Conservation (phyloP, 2,329 filamentous ascomycete species). For the Pseudogymnoascus sp. region DNA sequence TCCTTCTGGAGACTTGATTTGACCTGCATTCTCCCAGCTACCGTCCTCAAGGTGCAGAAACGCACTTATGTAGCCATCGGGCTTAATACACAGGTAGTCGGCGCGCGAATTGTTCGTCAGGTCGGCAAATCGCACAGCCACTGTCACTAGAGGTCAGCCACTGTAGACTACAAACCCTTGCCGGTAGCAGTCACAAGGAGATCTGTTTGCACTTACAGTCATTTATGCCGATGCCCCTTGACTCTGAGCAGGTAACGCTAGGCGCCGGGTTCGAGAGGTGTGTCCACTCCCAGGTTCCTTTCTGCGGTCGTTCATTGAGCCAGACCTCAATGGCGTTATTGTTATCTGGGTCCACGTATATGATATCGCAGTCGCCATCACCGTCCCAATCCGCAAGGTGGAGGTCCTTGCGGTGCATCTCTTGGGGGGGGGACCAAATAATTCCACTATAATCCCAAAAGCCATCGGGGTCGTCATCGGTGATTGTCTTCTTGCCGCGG, state of each 20-base stretch:
- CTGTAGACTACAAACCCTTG: too few relatives aligned
- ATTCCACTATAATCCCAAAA: not conserved
- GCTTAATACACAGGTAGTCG: conserved; percentile 31
- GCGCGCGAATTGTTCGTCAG: conserved; percentile 15
- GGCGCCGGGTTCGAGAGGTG: too few relatives aligned
- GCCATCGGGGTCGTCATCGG: too few relatives aligned
- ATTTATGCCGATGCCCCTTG: conserved; percentile 20
- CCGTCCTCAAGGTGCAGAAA: conserved; percentile 21
- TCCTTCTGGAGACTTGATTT: conserved; percentile 26
- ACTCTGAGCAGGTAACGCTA: too few relatives aligned
- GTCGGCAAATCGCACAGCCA: too few relatives aligned
- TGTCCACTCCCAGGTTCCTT: too few relatives aligned
- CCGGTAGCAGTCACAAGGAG: too few relatives aligned
- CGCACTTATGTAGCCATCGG: conserved; percentile 24
- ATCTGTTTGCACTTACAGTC: too few relatives aligned
- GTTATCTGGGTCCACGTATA: conserved; percentile 25
- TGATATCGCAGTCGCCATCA: conserved; percentile 32
- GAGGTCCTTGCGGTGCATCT: conserved; percentile 25
- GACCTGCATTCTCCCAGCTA: conserved; percentile 17
- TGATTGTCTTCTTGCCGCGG: too few relatives aligned
- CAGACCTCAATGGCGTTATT: too few relatives aligned
- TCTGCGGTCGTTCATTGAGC: too few relatives aligned
- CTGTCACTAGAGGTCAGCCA: too few relatives aligned
- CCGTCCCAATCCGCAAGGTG: conserved; percentile 34
- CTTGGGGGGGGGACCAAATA: not conserved